Evolutionary conservation across 371 early-diverging fungal species (phyloP).

Genomic region (Chytridiales sp.): DNA sequence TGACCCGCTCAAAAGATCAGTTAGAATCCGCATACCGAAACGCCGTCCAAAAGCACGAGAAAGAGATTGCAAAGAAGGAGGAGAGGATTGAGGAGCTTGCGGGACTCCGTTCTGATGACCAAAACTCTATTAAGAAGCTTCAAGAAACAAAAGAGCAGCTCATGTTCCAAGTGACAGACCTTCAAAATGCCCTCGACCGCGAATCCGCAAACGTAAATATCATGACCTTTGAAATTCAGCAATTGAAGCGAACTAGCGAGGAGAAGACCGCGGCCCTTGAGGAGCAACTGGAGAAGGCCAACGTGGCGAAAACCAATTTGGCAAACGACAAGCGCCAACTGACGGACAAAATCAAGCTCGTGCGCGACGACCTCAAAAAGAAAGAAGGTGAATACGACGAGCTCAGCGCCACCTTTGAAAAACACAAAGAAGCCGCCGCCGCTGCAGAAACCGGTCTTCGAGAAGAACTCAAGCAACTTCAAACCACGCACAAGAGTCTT

Average conservation of each 20-base stretch:
- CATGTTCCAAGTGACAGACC: conserved; percentile 54
- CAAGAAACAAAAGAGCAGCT: conserved; percentile 50
- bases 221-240: conserved; percentile 42
- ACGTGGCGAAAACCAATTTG: conserved; percentile 35
- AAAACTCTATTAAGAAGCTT: conserved; percentile 27
- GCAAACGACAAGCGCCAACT: conserved; percentile 47
- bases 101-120: conserved; percentile 35
- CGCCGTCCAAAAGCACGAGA: conserved; percentile 39
- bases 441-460: conserved; percentile 23
- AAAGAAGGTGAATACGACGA: conserved; percentile 38
- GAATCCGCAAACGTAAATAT: conserved; percentile 43
- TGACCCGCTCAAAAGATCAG: conserved; percentile 45
- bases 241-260: conserved; percentile 38
- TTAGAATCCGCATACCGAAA: conserved; percentile 36
- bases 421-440: conserved; percentile 23
- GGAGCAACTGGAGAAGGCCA: conserved; percentile 45
- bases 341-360: conserved; percentile 42
- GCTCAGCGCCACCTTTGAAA: conserved; percentile 20
- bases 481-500: conserved; percentile 23
- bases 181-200: conserved; percentile 45
- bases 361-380: conserved; percentile 33
- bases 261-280: conserved; percentile 36
- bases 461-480: conserved; percentile 20
- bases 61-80: conserved; percentile 37
- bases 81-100: conserved; percentile 37